Percentiles rank a stretch among this genome's conserved stretches.
Conservation (phyloP, 1,284 basidiomycete genomes). For the Irpex rosettiformis region DNA sequence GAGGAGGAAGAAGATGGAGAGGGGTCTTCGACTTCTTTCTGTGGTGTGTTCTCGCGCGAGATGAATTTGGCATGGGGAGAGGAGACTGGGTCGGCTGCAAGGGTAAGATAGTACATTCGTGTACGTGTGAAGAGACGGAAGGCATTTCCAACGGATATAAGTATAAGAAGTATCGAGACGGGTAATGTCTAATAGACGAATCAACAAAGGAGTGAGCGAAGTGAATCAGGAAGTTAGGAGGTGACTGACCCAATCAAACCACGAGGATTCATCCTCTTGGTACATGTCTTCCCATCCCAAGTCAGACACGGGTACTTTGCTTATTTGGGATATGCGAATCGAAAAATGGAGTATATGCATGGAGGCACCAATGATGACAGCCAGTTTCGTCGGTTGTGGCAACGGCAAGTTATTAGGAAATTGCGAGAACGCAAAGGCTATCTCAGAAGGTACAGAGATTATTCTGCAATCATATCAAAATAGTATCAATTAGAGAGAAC, state of each 20-base stretch:
- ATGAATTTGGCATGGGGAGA: constrained; percentile 69
- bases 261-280: constrained; percentile 52
- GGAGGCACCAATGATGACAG: constrained; percentile 57
- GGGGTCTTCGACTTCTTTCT: constrained; percentile 31
- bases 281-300: constrained; percentile 76
- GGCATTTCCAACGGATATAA: constrained; percentile 49
- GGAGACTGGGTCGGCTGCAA: constrained; percentile 54
- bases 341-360: constrained; percentile 67
- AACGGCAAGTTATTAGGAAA: constrained; percentile 75
- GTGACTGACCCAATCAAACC: constrained; percentile 74
- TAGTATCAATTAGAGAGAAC: neutral
- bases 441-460: constrained; percentile 56
- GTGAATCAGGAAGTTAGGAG: neutral
- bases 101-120: constrained; percentile 62
- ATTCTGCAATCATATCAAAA: constrained; percentile 37
- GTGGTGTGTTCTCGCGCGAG: constrained; percentile 32
- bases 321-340: constrained; percentile 56
- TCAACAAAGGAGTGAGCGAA: too few species aligned
- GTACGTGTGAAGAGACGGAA: constrained; percentile 66
- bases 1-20: constrained; percentile 18
- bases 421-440: constrained; percentile 69
- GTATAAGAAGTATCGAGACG: constrained; percentile 49
- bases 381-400: constrained; percentile 60
- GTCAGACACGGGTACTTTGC: constrained; percentile 58
- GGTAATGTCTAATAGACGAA: constrained; percentile 49